Base-by-base conservation (phyloP, 1,139 yeast genomes). In the Hyphopichia khmerensis region DNA sequence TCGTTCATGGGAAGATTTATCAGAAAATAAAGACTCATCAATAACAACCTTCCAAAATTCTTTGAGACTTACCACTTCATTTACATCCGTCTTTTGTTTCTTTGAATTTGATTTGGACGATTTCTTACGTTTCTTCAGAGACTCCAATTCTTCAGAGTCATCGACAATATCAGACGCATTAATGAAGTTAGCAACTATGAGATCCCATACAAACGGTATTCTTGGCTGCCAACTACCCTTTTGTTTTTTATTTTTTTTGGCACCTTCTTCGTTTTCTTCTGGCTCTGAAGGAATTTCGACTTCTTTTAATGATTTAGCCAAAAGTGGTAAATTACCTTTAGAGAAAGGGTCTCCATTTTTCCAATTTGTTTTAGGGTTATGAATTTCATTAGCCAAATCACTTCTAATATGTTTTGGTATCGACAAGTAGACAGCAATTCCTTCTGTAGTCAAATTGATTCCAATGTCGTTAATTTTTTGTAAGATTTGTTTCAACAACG, bases 11-110 rank as follows among this genome's bases (percentile, higher is more conserved):
- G 96, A 87, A 0, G 96, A 75, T 49, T 85, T 80, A 27, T 79
- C 81, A 4, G 89, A 70, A 55, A 93, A 91, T 46, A 87, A 79
- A 1, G 85, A 75, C 54, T 89, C 95, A 57, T 91, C 98, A 10
- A 91, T 79, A 8, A 82, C 83, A 3, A 76, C 73, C 51, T 80
- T 79, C 96, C 96, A 90, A 60, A 93, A 90, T 44, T 87, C 95
- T 24, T 75, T 70, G 33, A 90, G 64, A 1, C 72, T 66, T 13
- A 41, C 42, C 14, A 56, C 64, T n/a, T 52, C 41, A 2, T 47
- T 41, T 6, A 49, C 46, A 15, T 48, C 55, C 1, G 53, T 43
- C 43, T 62, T 65, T 40, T 61, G 62, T 42, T 61, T 69, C 39
- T 64, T 59, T 38, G 65, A 60, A 33, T 64, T 57, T 40, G 65